Percentiles rank a stretch among this genome's conserved stretches.
These are phyloP conservation scores for Canavalia ensiformis DNA, from an alignment of 306 rosid species.

Conservation along the genomic window DNA sequence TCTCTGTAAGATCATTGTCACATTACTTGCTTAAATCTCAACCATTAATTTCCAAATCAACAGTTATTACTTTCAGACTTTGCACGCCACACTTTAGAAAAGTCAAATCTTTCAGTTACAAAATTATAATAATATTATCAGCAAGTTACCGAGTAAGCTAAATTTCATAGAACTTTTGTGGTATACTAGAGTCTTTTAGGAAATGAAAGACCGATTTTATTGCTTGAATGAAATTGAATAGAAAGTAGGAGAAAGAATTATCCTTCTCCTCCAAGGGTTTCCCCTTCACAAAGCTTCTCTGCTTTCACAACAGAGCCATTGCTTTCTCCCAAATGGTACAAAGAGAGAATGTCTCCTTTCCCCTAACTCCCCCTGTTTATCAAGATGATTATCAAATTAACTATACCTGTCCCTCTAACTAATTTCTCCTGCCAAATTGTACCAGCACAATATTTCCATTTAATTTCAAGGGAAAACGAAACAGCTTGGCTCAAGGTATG, in stretches of 20 bases:
- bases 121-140: background rate
- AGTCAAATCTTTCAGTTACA: background rate
- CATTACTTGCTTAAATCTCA: constrained; percentile 1
- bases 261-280: background rate
- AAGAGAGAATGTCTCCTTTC: background rate
- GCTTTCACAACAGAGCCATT: background rate
- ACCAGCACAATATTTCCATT: constrained; percentile 1
- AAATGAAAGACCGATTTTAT: background rate
- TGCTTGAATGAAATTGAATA: background rate
- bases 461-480: constrained; percentile 35
- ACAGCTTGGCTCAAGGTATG: background rate
- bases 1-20: constrained; percentile 24
- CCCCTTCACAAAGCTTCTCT: background rate
- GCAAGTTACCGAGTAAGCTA: background rate
- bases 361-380: background rate
- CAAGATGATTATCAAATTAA: background rate
- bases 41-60: constrained; percentile 8
- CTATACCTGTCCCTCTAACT: background rate
- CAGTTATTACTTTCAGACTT: background rate
- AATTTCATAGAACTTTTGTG: background rate
- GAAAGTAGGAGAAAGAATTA: background rate
- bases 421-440: background rate
- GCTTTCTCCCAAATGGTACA: background rate
- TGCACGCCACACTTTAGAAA: too few relatives aligned
- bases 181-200: background rate